phyloP scores from a whole-genome alignment of 2,329 filamentous ascomycete genomes.

The Epichloe typhina region DNA sequence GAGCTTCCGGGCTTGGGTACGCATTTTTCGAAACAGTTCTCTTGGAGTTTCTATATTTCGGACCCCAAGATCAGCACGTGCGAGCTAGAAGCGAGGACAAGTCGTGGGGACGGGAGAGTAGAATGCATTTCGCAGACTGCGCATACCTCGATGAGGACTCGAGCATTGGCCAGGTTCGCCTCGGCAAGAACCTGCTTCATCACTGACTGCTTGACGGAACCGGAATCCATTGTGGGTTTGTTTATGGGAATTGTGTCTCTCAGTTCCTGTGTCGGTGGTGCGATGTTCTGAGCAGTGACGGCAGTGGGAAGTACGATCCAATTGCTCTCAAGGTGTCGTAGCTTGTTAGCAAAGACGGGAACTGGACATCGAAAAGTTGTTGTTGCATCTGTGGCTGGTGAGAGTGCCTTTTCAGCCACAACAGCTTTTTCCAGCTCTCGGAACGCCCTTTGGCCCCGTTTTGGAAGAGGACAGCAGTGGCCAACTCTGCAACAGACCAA shows the following conservation, averaged over 20 bases:
- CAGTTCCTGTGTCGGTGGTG: no score
- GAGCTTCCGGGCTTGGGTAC: conserved; percentile 55
- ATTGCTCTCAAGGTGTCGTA: background rate
- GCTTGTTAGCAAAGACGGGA: background rate
- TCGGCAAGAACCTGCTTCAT: conserved; percentile 53
- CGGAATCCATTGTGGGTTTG: conserved; percentile 38
- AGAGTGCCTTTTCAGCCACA: background rate
- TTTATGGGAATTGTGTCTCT: no score
- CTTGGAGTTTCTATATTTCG: conserved; percentile 55
- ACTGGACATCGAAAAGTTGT: background rate
- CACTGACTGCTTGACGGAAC: conserved; percentile 45
- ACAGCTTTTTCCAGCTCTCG: background rate
- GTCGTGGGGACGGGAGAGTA: background rate
- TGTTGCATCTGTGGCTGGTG: conserved; percentile 15
- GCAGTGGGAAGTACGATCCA: no score
- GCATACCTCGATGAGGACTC: conserved; percentile 53
- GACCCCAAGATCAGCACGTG: conserved; percentile 5
- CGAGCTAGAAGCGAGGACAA: background rate
- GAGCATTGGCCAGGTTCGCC: conserved; percentile 54
- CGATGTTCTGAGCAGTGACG: no score
- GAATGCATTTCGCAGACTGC: background rate
- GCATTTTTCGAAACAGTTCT: conserved; percentile 70
- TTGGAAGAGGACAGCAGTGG: conserved; percentile 13
- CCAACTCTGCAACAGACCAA: background rate
- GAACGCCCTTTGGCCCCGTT: conserved; percentile 6